Evolutionary conservation across 148 eudicot species (phyloP).

Genomic region (Camellia sinensis): DNA sequence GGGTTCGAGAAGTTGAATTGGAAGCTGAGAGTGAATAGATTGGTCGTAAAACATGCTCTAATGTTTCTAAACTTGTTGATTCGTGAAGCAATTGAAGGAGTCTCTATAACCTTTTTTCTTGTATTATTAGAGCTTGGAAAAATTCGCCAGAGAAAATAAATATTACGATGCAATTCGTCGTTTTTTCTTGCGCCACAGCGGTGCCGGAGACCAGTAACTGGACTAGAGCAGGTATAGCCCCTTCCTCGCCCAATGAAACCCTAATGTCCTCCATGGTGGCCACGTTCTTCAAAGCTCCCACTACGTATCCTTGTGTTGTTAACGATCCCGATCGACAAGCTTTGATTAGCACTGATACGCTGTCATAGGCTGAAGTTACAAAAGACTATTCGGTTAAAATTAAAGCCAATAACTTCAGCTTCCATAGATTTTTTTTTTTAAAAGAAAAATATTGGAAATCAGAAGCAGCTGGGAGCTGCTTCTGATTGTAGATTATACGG

Average conservation of each 20-base stretch:
- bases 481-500: too few species aligned
- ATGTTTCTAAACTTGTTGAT: conserved; percentile 24
- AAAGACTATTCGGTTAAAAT: too few species aligned
- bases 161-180: conserved; percentile 47
- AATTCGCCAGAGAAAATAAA: conserved; percentile 38
- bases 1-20: too few species aligned
- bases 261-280: too few species aligned
- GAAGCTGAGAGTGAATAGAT: too few species aligned
- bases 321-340: conserved; percentile 46
- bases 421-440: too few species aligned
- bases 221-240: conserved; percentile 39
- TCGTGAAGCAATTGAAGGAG: conserved; percentile 42
- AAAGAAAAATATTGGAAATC: too few species aligned
- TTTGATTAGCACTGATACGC: conserved; percentile 41
- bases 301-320: conserved; percentile 24
- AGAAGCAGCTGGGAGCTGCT: too few species aligned
- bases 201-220: conserved; percentile 38
- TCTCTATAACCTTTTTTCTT: conserved; percentile 40
- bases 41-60: too few species aligned
- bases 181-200: conserved; percentile 33
- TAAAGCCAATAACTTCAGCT: too few species aligned
- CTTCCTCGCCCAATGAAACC: conserved; percentile 43
- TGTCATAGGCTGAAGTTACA: conserved; percentile 43
- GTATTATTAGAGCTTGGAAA: conserved; percentile 29
- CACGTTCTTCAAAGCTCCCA: too few species aligned